Conservation (phyloP, 192 early-diverging fungal genomes). For the Phycomyces nitens region DNA sequence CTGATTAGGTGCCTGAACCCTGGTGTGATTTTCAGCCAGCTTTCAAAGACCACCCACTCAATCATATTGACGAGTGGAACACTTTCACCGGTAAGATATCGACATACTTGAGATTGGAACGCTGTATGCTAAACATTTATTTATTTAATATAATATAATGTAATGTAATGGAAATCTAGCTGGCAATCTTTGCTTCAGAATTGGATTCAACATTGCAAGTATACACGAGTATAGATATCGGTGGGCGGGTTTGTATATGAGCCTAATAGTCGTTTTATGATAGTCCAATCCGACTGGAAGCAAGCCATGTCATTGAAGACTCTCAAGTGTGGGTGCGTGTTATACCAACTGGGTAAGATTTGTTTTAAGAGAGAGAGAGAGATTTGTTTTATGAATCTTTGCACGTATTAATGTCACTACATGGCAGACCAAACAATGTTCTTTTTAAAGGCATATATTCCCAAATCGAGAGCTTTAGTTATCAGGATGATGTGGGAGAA, state of each 20-base stretch:
- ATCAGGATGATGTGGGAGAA: constrained; percentile 53
- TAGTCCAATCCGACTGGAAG: constrained; percentile 49
- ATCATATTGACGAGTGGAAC: constrained; percentile 65
- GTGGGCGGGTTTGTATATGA: not conserved
- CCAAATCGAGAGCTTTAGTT: constrained; percentile 37
- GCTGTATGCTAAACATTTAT: not conserved
- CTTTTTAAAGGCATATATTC: constrained; percentile 44
- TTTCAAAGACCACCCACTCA: constrained; percentile 41
- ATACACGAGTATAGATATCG: not conserved
- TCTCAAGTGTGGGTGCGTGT: constrained; percentile 57
- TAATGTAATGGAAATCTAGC: no score
- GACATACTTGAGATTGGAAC: constrained; percentile 17
- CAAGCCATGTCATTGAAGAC: constrained; percentile 64
- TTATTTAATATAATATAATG: no score
- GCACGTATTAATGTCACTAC: no score
- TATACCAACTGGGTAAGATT: constrained; percentile 42
- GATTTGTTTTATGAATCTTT: no score
- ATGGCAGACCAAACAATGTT: constrained; percentile 32
- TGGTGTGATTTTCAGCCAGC: constrained; percentile 40
- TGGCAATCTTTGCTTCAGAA: constrained; percentile 56
- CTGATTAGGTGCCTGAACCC: constrained; percentile 40
- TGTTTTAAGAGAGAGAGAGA: no score
- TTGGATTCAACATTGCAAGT: constrained; percentile 49
- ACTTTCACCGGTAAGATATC: constrained; percentile 54
- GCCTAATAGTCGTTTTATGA: no score